A percentile compares a stretch with the other conserved stretches of the same genome.
Conservation (phyloP, 2,329 filamentous ascomycete species). For the Pseudogymnoascus sp. region DNA sequence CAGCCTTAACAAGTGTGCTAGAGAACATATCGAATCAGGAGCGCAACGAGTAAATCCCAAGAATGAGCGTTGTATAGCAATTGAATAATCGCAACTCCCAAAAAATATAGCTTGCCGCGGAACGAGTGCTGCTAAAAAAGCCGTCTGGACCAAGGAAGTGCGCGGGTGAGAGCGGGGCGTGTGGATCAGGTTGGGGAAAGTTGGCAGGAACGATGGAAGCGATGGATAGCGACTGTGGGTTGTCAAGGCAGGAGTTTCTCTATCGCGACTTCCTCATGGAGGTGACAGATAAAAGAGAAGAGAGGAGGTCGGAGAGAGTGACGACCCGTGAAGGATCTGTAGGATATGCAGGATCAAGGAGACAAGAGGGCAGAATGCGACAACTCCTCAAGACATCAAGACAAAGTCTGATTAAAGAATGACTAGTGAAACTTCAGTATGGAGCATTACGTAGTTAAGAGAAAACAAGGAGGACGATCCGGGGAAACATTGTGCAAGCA, state of each 20-base stretch:
- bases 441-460: constrained; percentile 1
- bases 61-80: neutral
- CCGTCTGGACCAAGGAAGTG: neutral
- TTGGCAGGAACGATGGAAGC: neutral
- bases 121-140: neutral
- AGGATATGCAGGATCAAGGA: neutral
- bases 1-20: constrained; percentile 19
- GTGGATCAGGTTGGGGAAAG: neutral
- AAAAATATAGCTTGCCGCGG: neutral
- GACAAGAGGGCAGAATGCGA: neutral
- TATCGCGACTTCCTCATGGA: neutral
- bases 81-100: neutral
- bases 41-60: neutral
- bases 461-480: constrained; percentile 2
- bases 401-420: neutral
- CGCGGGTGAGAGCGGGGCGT: neutral
- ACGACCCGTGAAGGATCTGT: neutral
- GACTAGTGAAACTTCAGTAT: neutral
- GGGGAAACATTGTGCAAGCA: neutral
- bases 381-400: constrained; percentile 3
- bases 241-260: neutral
- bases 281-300: neutral
- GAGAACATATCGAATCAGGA: constrained; percentile 20
- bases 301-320: neutral
- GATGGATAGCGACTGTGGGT: neutral